These are phyloP conservation scores for Syzygium grande DNA, from an alignment of 345 rosid species.

Conservation along the genomic window DNA sequence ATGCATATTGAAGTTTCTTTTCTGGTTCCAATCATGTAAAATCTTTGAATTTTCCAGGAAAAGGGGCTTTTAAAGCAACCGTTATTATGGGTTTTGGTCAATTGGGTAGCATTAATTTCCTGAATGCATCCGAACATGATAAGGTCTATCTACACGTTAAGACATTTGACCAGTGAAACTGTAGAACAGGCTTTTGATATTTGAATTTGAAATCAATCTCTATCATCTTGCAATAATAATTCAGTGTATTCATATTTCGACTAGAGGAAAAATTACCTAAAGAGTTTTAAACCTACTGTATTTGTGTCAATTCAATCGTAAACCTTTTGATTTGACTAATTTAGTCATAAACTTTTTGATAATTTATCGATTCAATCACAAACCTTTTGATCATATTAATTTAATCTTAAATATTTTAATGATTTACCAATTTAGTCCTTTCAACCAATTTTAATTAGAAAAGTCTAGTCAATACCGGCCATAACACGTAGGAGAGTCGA, in stretches of 20 bases:
- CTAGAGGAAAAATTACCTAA: background rate
- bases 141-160: background rate
- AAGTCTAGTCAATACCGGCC: no score
- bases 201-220: background rate
- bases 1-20: background rate
- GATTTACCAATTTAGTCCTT: no score
- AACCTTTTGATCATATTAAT: no score
- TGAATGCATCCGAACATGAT: background rate
- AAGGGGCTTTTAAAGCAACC: background rate
- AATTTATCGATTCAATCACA: no score
- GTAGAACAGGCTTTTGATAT: background rate
- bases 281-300: no score
- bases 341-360: no score
- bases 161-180: background rate
- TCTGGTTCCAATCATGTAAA: background rate
- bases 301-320: no score
- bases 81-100: background rate
- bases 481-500: no score
- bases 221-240: background rate
- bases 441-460: no score
- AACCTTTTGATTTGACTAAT: no score
- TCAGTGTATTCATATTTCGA: background rate
- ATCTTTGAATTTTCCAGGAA: background rate
- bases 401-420: no score
- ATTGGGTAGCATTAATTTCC: background rate